These are phyloP conservation scores for Hygrophorus russula DNA, from an alignment of 768 basidiomycete species.

Conservation along the genomic window DNA sequence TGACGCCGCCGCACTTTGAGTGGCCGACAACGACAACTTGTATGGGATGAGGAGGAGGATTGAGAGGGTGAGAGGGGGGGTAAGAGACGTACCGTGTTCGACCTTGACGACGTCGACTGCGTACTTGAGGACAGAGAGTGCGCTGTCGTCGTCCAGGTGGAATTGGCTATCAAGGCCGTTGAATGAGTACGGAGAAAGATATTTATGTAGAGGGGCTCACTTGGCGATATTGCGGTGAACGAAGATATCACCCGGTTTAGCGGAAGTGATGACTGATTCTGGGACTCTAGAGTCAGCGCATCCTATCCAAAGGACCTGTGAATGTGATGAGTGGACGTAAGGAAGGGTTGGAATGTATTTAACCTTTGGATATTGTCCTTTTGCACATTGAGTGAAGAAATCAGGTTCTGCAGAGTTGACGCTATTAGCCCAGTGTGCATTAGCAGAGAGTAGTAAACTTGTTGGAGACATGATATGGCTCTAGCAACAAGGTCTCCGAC, in stretches of 20 bases:
- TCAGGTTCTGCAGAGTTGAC: slow-evolving; percentile 31
- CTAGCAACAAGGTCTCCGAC: too few species aligned
- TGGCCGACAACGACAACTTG: slow-evolving; percentile 64
- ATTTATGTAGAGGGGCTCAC: slow-evolving; percentile 25
- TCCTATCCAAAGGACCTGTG: slow-evolving; percentile 44
- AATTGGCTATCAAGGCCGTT: slow-evolving; percentile 35
- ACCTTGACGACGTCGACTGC: slow-evolving; percentile 45
- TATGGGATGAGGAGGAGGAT: slow-evolving; percentile 4
- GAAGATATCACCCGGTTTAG: slow-evolving; percentile 53
- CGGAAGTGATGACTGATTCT: slow-evolving; percentile 43
- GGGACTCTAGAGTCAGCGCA: slow-evolving; percentile 61
- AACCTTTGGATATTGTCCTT: slow-evolving; percentile 44
- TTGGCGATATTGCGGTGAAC: slow-evolving; percentile 65
- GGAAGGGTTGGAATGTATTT: background rate
- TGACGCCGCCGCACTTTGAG: slow-evolving; percentile 52
- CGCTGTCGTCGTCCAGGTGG: slow-evolving; percentile 46
- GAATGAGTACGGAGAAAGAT: background rate
- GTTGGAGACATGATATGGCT: too few species aligned
- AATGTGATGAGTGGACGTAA: background rate
- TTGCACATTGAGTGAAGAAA: slow-evolving; percentile 38
- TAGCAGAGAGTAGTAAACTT: slow-evolving; percentile 15
- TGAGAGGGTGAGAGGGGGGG: background rate
- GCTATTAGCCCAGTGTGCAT: slow-evolving; percentile 44
- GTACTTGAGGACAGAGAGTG: slow-evolving; percentile 46
- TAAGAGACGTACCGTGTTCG: slow-evolving; percentile 42